Evolutionary conservation across 192 early-diverging fungal species (phyloP).

Genomic region (Dispira simplex): DNA sequence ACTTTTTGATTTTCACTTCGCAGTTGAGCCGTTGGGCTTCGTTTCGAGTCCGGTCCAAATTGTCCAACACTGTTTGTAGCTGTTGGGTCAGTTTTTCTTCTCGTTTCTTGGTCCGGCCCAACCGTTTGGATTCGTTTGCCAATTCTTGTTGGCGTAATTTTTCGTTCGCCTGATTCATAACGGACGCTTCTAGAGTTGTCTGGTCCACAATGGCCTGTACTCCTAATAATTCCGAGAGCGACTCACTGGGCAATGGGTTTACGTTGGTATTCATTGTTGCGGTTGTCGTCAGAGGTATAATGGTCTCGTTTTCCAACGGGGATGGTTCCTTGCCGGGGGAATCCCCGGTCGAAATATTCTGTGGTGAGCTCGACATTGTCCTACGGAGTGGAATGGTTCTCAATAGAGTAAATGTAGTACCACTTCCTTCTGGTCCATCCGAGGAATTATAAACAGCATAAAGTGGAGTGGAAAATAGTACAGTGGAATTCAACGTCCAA

Average conservation of each 20-base stretch:
- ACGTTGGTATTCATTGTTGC: no score
- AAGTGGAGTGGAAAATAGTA: no score
- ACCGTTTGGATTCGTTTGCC: slow-evolving; percentile 44
- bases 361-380: no score
- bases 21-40: slow-evolving; percentile 13
- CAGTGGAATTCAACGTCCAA: no score
- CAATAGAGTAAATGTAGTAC: no score
- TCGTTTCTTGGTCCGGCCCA: slow-evolving; percentile 17
- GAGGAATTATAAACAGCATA: no score
- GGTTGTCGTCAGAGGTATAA: no score
- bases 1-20: slow-evolving; percentile 14
- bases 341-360: no score
- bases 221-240: background rate
- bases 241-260: background rate
- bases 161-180: slow-evolving; percentile 45
- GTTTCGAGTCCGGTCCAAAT: slow-evolving; percentile 20
- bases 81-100: slow-evolving; percentile 14
- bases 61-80: slow-evolving; percentile 25
- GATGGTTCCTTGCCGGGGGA: no score
- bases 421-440: no score
- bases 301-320: no score
- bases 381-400: no score
- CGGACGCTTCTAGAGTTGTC: slow-evolving; percentile 37
- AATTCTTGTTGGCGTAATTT: slow-evolving; percentile 42
- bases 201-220: slow-evolving; percentile 36